phyloP scores from a whole-genome alignment of 208 protist species.

The Crithidia expoeki region DNA sequence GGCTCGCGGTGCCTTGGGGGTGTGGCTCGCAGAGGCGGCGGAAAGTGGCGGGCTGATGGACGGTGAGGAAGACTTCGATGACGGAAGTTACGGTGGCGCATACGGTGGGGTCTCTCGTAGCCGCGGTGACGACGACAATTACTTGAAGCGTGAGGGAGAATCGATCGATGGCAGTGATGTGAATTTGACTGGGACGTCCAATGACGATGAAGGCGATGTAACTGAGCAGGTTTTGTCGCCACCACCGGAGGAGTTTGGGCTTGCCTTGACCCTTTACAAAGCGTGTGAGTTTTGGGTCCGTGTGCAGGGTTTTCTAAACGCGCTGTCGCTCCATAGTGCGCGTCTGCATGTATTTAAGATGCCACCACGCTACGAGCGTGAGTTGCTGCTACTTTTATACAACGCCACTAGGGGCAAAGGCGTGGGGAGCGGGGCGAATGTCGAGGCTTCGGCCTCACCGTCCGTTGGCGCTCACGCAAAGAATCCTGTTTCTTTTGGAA shows the following conservation, averaged over 20 bases:
- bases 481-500: no score
- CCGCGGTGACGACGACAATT: constrained; percentile 11
- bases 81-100: constrained; percentile 32
- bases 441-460: neutral
- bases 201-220: neutral
- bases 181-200: neutral
- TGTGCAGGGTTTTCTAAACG: constrained; percentile 68
- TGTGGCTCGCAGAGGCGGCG: constrained; percentile 36
- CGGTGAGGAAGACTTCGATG: constrained; percentile 33
- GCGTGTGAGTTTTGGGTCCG: constrained; percentile 77
- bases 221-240: neutral
- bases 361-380: constrained; percentile 71
- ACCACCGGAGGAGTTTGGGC: constrained; percentile 19
- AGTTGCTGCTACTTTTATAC: constrained; percentile 71
- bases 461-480: neutral
- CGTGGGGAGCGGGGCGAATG: neutral
- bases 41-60: constrained; percentile 18
- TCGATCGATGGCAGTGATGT: neutral
- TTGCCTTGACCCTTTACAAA: constrained; percentile 46
- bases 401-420: constrained; percentile 23
- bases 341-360: constrained; percentile 59
- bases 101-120: neutral
- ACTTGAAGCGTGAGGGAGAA: constrained; percentile 16
- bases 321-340: constrained; percentile 65
- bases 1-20: constrained; percentile 41